Percentiles rank a stretch among this genome's conserved stretches.
Conservation (phyloP, 2,329 filamentous ascomycete genomes). For the Ceratocystis destructans region DNA sequence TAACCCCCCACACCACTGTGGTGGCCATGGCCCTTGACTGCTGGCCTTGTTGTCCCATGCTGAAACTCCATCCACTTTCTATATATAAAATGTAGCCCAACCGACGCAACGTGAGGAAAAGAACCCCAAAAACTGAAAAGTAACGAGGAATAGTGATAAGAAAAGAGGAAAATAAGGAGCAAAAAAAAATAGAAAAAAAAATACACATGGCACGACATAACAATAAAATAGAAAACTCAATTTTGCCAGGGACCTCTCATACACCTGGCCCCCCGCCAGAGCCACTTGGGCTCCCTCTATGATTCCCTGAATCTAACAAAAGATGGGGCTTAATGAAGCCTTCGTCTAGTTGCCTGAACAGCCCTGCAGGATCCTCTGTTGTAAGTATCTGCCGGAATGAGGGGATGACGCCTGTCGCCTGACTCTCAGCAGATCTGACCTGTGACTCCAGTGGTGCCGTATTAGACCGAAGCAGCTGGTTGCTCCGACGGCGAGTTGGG, state of each 20-base stretch:
- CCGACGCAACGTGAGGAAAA: background rate
- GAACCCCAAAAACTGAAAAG: background rate
- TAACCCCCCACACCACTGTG: constrained; percentile 3
- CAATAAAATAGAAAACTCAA: background rate
- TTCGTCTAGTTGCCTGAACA: constrained; percentile 88
- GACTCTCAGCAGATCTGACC: constrained; percentile 2
- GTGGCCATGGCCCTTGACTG: background rate
- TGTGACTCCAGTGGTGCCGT: constrained; percentile 18
- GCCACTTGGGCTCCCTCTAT: constrained; percentile 30
- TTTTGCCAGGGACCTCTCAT: constrained; percentile 6
- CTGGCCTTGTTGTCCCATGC: background rate
- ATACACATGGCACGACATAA: background rate
- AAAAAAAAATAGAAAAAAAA: background rate
- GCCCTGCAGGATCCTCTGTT: constrained; percentile 73
- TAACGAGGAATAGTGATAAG: background rate
- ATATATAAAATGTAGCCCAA: constrained; percentile 2
- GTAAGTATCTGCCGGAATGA: constrained; percentile 72
- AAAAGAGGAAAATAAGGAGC: constrained; percentile 1
- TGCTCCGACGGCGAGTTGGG: constrained; percentile 25
- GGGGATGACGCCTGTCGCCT: constrained; percentile 9
- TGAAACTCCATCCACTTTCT: background rate
- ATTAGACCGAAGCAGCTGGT: constrained; percentile 15
- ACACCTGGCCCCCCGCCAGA: constrained; percentile 24
- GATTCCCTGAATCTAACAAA: constrained; percentile 47
- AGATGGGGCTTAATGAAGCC: constrained; percentile 90